Conservation (phyloP, 179 eudicot genomes). For the Pouteria campechiana region DNA sequence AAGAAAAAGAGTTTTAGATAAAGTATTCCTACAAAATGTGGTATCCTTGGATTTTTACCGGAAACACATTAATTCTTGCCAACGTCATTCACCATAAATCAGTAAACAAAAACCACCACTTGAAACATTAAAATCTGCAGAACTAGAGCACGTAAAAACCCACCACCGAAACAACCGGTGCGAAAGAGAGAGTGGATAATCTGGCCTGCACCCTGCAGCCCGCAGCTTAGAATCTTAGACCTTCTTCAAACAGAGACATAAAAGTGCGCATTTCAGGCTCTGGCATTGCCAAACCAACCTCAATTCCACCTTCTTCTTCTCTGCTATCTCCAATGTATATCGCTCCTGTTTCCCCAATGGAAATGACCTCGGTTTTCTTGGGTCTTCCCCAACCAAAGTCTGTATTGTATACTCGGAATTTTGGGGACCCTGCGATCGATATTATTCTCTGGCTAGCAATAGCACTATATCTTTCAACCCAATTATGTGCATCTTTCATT, state of each 20-base stretch:
- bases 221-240: too few species aligned
- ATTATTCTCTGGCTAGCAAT: constrained; percentile 15
- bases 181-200: too few species aligned
- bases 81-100: too few species aligned
- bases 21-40: too few species aligned
- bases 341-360: constrained; percentile 18
- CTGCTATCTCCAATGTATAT: constrained; percentile 22
- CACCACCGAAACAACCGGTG: too few species aligned
- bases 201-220: too few species aligned
- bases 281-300: constrained; percentile 26
- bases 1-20: too few species aligned
- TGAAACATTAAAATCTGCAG: too few species aligned
- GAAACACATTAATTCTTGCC: too few species aligned
- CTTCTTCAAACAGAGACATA: constrained; percentile 12
- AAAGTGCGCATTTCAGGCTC: constrained; percentile 25
- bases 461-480: constrained; percentile 21
- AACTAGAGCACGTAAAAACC: too few species aligned
- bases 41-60: too few species aligned
- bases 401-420: constrained; percentile 23
- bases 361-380: constrained; percentile 22
- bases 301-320: constrained; percentile 25
- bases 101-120: too few species aligned
- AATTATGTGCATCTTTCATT: constrained; percentile 12
- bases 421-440: constrained; percentile 39
- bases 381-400: constrained; percentile 46